Evolutionary conservation across 2,329 filamentous ascomycete species (phyloP), one percentile per base, ranked within the genome.

Genomic region (Immersiporthe knoxdaviesiana): DNA sequence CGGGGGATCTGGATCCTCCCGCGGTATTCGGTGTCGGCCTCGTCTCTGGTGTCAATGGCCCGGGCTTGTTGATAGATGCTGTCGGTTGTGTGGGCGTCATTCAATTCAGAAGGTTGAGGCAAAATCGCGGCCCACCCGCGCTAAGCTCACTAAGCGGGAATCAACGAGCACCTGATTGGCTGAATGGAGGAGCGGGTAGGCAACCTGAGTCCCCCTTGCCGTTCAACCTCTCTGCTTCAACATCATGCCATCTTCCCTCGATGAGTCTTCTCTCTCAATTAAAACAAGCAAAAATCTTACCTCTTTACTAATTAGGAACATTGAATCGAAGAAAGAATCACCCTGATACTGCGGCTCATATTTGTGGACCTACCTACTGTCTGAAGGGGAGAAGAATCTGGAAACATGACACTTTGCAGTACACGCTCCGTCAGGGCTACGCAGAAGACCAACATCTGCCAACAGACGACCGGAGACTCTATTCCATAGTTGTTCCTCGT

Each of bases 11-110:
- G 71, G 58, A 69, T 74, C 71, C 71, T 73, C 74, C 71, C 72
- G 68, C 47, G 27, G 50, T 67, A 60, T 52, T 61, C 64, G 54
- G 71, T 72, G 68, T 73, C 71, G 69, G 74, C 75, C 74, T 75
- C 75, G 73, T 75, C 74, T 74, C 75, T 72, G 66, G 73, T 72
- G 73, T 74, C 75, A 77, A 77, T 76, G 74, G 76, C 74, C 44
- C 65, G 35, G 47, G 63, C 44, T 62, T 35, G 59, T 37, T 63
- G 64, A 68, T 47, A 65, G 44, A 37, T 64, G 47, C 52, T 61
- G 24, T 52, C 59, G 63, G 64, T 64, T 60, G 47, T 63, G 60
- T 67, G 47, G 64, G 52, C 67, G 70, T 71, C 70, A 71, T 69
- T 65, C 54, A 65, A 44, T 39, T 27, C 47, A 21, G 32, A 35